A percentile compares a stretch with the other conserved stretches of the same genome.
Conservation (phyloP, 768 basidiomycete genomes). For the Termitomyces heimii region DNA sequence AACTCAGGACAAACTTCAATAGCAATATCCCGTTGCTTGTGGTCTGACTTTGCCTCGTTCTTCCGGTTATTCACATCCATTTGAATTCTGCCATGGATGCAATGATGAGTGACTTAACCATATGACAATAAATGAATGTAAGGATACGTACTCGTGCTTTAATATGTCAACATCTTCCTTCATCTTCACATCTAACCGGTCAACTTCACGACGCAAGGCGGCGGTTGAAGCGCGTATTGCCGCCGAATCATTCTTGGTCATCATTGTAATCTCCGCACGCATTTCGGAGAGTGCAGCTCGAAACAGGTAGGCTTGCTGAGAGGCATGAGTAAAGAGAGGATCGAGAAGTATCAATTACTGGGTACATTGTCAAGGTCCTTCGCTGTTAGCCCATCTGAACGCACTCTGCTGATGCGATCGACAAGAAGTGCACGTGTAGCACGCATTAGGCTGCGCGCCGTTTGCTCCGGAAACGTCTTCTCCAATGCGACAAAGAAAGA, state of each 20-base stretch:
- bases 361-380: conserved; percentile 83
- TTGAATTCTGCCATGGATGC: conserved; percentile 61
- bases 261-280: conserved; percentile 77
- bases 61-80: conserved; percentile 95
- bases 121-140: not conserved
- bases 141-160: conserved; percentile 79
- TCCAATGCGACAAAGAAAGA: conserved; percentile 68
- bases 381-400: conserved; percentile 61
- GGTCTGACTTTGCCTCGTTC: conserved; percentile 80
- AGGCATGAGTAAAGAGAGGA: not conserved
- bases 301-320: conserved; percentile 92
- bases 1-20: conserved; percentile 57
- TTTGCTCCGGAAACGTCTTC: conserved; percentile 65
- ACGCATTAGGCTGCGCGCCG: conserved; percentile 77
- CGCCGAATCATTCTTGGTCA: conserved; percentile 78
- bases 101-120: not conserved
- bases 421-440: conserved; percentile 77
- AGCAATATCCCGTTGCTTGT: conserved; percentile 77
- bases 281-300: conserved; percentile 90
- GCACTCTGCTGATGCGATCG: conserved; percentile 66
- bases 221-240: conserved; percentile 71
- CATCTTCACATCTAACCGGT: conserved; percentile 82
- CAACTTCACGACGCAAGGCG: conserved; percentile 83
- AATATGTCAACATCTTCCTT: conserved; percentile 87
- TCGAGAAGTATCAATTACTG: conserved; percentile 7